Evolutionary conservation across 2,329 filamentous ascomycete genomes (phyloP).

Genomic region (Diaporthe destruens): DNA sequence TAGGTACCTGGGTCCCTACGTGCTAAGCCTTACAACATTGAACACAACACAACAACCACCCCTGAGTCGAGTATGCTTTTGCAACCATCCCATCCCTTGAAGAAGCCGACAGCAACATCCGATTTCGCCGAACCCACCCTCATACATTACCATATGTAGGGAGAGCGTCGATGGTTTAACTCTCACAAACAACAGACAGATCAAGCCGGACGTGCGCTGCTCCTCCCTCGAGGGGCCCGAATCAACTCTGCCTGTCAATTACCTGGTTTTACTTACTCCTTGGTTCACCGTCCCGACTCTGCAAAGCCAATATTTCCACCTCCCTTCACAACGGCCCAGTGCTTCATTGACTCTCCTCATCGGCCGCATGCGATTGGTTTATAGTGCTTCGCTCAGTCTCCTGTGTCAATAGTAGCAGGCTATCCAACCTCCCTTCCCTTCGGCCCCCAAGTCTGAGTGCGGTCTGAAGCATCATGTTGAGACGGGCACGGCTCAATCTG

Average conservation of each 20-base stretch:
- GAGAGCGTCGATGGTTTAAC: neutral
- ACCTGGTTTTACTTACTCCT: neutral
- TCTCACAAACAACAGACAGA: constrained; percentile 9
- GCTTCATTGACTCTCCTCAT: constrained; percentile 6
- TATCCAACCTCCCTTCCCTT: constrained; percentile 24
- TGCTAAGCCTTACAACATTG: neutral
- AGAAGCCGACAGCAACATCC: neutral
- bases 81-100: constrained; percentile 23
- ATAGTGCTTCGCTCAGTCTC: neutral
- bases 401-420: constrained; percentile 17
- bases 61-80: constrained; percentile 17
- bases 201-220: constrained; percentile 5
- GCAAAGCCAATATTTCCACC: neutral
- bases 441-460: neutral
- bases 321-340: constrained; percentile 7
- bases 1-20: too few relatives aligned
- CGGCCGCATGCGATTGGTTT: neutral
- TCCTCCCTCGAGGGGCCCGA: constrained; percentile 7
- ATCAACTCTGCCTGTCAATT: constrained; percentile 4
- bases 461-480: constrained; percentile 4
- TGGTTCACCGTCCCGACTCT: neutral
- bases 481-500: neutral
- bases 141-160: neutral
- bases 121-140: neutral
- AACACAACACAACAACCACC: neutral